Evolutionary conservation across 768 basidiomycete species (phyloP).

Genomic region (Kwoniella dejecticola): DNA sequence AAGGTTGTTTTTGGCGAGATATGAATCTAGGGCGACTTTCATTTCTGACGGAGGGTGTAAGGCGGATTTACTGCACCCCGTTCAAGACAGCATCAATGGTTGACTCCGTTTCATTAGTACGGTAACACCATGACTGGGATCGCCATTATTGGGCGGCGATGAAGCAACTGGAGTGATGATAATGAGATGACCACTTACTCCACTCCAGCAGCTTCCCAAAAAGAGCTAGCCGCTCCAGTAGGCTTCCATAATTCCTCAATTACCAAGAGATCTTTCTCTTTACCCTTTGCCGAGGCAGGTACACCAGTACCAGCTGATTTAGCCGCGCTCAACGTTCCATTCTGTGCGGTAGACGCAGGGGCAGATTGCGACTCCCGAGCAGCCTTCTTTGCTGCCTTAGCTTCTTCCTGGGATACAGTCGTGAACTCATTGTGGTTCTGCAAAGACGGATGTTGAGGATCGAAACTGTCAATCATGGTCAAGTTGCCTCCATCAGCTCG

Average conservation of each 20-base stretch:
- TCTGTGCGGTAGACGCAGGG: constrained; percentile 48
- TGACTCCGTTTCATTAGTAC: no score
- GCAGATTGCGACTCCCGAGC: no score
- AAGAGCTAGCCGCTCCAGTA: constrained; percentile 61
- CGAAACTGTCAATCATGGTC: constrained; percentile 58
- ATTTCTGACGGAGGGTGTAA: constrained; percentile 27
- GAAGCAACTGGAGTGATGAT: no score
- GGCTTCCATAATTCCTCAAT: constrained; percentile 79
- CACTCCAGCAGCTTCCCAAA: constrained; percentile 68
- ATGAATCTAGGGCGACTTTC: constrained; percentile 60
- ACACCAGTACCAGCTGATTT: constrained; percentile 14
- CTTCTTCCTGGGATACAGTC: constrained; percentile 70
- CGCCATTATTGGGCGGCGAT: no score
- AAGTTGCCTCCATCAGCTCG: background rate
- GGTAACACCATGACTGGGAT: no score
- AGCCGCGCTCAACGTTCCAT: constrained; percentile 47
- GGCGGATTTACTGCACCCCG: constrained; percentile 11
- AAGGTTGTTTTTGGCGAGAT: constrained; percentile 66
- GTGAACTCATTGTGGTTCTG: constrained; percentile 61
- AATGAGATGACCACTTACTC: no score
- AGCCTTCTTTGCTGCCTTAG: constrained; percentile 65
- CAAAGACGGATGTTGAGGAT: constrained; percentile 64
- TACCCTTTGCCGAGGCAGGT: constrained; percentile 47
- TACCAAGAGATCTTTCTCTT: constrained; percentile 61
- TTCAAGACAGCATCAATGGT: background rate